Base-by-base conservation (phyloP, 1,139 yeast species). In the Lodderomyces orthopsilosis region DNA sequence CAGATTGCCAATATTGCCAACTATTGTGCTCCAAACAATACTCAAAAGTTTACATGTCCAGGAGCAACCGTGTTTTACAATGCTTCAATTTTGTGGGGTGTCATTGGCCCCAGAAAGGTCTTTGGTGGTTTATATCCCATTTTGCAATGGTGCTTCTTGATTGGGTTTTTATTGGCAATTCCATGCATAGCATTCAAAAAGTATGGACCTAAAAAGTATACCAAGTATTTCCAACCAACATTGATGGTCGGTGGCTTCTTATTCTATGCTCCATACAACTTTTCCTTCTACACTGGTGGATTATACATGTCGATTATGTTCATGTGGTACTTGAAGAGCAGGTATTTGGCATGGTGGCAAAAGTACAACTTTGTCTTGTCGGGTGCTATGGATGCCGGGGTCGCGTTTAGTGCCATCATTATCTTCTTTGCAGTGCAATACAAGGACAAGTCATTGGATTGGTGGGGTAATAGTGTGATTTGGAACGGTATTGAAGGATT, bases 61-160 rank as follows among this genome's bases (percentile, higher is more conserved):
- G 45, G 47, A 26, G 67, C 74, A 8, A 64, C 63, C 24, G 74
- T 74, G 1, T 79, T 73, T 57, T 81, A 67, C 62, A 68, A 70
- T 41, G 80, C 85, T 1, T 74, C 83, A 1, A 69, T 81, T 14
- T 62, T 78, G 27, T 81, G 85, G 86, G 86, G 87, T 44, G 77
- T 77, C 9, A 75, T 81, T 51, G 86, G 85, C 1, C 83, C 85
- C 1, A 62, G 67, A 50, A 68, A 74, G 48, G 74, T 69, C 41
- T 77, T 77, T 49, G 62, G 62, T 46, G 72, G 70, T 1, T 53
- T 76, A 15, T 77, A 78, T 51, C 81, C 81, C 19, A 52, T 65
- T 27, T 57, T 77, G 57, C 65, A 68, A 54, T 75, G 65, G 62
- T 70, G 78, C 47, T 81, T 81, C 71, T 64, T 79, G 45, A 70